Conservation (phyloP, 352 stramenopile genomes). For the Globisporangium orthogonon region DNA sequence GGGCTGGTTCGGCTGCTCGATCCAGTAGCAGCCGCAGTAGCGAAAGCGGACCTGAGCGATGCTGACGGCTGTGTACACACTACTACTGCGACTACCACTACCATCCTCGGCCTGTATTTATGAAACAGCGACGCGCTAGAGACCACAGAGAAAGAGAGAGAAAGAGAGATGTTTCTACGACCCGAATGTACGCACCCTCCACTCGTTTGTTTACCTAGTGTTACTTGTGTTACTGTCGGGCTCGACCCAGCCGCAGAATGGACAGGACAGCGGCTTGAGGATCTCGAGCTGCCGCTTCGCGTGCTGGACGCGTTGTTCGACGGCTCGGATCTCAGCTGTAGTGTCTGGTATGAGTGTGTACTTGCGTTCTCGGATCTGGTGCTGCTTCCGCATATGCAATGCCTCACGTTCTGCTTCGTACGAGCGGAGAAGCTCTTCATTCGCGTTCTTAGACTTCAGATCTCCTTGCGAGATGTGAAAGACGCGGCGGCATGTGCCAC, state of each 20-base stretch:
- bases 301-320: slow-evolving; percentile 18
- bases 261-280: slow-evolving; percentile 30
- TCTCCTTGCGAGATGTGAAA: slow-evolving; percentile 37
- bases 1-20: slow-evolving; percentile 47
- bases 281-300: slow-evolving; percentile 32
- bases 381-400: slow-evolving; percentile 22
- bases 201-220: too few relatives aligned
- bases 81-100: not conserved
- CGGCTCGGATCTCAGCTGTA: slow-evolving; percentile 19
- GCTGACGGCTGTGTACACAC: not conserved
- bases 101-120: slow-evolving; percentile 9
- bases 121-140: slow-evolving; percentile 2
- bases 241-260: slow-evolving; percentile 29
- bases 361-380: slow-evolving; percentile 23
- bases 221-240: not conserved
- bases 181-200: too few relatives aligned
- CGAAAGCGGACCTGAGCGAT: not conserved
- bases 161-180: not conserved
- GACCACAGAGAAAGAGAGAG: not conserved
- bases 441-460: slow-evolving; percentile 13
- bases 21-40: slow-evolving; percentile 28
- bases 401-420: slow-evolving; percentile 15
- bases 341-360: slow-evolving; percentile 24
- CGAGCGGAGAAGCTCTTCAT: slow-evolving; percentile 17
- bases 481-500: slow-evolving; percentile 35